Base-by-base conservation (phyloP, 2,329 filamentous ascomycete genomes). In the Acephala macrosclerotiorum region DNA sequence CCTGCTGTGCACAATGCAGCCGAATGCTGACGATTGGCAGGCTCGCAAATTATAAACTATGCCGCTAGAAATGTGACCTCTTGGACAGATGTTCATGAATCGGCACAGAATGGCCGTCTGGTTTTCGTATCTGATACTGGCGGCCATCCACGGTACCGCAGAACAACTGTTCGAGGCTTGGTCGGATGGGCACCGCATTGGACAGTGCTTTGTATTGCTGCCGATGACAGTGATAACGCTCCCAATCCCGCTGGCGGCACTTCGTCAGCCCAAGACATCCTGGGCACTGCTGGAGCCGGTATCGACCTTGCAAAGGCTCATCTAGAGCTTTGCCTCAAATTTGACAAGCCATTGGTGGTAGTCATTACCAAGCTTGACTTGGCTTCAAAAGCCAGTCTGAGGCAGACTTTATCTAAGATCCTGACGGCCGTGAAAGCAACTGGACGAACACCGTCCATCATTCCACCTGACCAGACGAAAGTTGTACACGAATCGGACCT, bases 171-270 rank as follows among this genome's bases (percentile, higher is more conserved):
- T 61, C 88, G 95, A 66, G 94, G 94, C 0, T 83, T 99, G n/a
- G 86, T 99, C 69, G 96, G 94, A 55, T 98, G 96, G 94, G 92
- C 92, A 42, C 96, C 96, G 9, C 94, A 98, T 76, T 99, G 96
- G 90, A 94, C 92, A 1, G 78, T 97, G 25, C 84, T 98, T 1
- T 97, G 96, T 71, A 88, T 98, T 67, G 89, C 93, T 56, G 93
- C 93, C 40, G 91, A 96, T 74, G 91, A 91, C 69, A 83, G 85
- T 12, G 87, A 90, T 14, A 73, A 77, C 55, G 74, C 75, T 51
- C 59, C 67, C n/a, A 68, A 61, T 26, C 61, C 63, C 53, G 73
- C 76, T 33, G 71, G 73, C 16, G 75, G 77, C n/a, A 85, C 83
- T 0, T 79, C 84, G 20, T 80, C 82, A 1, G 78, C 83, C 11